phyloP scores from a whole-genome alignment of 345 rosid genomes.

The Iberis pinnata region DNA sequence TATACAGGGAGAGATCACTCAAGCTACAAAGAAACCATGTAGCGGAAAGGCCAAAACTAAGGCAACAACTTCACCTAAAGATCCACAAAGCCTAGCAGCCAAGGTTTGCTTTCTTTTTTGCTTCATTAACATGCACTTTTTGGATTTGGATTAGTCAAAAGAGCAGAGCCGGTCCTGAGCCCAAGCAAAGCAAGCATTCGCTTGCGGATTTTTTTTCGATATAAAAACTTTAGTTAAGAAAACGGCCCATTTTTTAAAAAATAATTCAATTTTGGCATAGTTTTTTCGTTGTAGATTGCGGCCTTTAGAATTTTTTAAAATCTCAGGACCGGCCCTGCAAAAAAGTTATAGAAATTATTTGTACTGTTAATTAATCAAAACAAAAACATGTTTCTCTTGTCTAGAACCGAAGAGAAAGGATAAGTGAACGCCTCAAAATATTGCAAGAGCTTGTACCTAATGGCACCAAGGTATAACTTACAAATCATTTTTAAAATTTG shows the following conservation, averaged over 20 bases:
- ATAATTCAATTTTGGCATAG: too few species aligned
- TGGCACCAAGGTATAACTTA: constrained; percentile 51
- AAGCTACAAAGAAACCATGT: constrained; percentile 54
- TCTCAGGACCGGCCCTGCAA: too few species aligned
- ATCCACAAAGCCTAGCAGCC: constrained; percentile 90
- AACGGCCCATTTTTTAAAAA: too few species aligned
- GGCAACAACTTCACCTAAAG: constrained; percentile 49
- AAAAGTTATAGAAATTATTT: too few species aligned
- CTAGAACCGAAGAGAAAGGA: constrained; percentile 84
- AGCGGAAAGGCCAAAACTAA: constrained; percentile 43
- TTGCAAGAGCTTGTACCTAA: constrained; percentile 87
- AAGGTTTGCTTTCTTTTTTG: constrained; percentile 50
- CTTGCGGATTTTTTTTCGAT: too few species aligned
- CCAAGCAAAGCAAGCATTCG: too few species aligned
- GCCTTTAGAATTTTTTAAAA: too few species aligned
- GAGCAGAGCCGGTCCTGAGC: too few species aligned
- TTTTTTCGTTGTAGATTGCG: too few species aligned
- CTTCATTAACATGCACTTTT: not conserved
- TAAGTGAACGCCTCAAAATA: constrained; percentile 73
- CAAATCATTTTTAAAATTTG: not conserved
- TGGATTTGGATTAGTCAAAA: not conserved
- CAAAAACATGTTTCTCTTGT: not conserved
- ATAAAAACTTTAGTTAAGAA: too few species aligned
- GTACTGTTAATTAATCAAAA: not conserved
- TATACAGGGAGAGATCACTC: constrained; percentile 41